phyloP scores from a whole-genome alignment of 208 protist species.

The Crithidia acanthocephali region DNA sequence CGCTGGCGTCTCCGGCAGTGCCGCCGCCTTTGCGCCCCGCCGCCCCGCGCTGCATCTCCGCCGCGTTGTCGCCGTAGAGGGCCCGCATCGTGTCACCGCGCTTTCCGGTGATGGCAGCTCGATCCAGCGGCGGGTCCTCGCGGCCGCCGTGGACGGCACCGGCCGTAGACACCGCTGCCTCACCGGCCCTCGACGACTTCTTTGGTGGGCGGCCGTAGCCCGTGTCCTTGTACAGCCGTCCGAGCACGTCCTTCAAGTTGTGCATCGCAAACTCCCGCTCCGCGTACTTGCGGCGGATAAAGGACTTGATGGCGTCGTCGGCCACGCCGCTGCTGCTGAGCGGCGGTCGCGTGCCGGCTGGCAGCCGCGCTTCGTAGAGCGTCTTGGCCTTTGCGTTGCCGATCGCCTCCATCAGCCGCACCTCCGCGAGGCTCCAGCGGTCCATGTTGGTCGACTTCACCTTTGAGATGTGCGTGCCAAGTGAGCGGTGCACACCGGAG shows the following conservation, averaged over 20 bases:
- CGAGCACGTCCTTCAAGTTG: constrained; percentile 45
- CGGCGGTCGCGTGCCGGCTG: constrained; percentile 14
- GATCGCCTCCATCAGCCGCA: constrained; percentile 70
- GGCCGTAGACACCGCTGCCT: too few relatives aligned
- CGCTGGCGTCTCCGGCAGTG: too few relatives aligned
- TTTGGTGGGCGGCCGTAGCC: constrained; percentile 54
- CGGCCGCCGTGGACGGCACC: neutral
- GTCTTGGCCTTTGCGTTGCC: constrained; percentile 71
- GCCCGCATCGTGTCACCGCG: constrained; percentile 51
- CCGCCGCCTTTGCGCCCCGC: constrained; percentile 1
- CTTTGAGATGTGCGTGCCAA: constrained; percentile 94
- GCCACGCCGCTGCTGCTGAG: constrained; percentile 7
- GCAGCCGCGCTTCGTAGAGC: constrained; percentile 63
- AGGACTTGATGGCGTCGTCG: constrained; percentile 51
- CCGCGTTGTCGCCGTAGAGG: constrained; percentile 40
- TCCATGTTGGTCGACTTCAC: constrained; percentile 96
- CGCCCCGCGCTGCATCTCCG: constrained; percentile 12
- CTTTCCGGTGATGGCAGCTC: constrained; percentile 43
- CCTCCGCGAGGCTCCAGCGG: constrained; percentile 68
- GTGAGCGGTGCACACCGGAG: constrained; percentile 92
- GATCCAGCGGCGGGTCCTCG: constrained; percentile 6
- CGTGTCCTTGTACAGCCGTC: constrained; percentile 58
- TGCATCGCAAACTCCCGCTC: constrained; percentile 62
- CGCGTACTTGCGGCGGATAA: constrained; percentile 81
- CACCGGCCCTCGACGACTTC: neutral